Evolutionary conservation across 176 grass and related monocot species (phyloP).

Genomic region (Lolium rigidum): DNA sequence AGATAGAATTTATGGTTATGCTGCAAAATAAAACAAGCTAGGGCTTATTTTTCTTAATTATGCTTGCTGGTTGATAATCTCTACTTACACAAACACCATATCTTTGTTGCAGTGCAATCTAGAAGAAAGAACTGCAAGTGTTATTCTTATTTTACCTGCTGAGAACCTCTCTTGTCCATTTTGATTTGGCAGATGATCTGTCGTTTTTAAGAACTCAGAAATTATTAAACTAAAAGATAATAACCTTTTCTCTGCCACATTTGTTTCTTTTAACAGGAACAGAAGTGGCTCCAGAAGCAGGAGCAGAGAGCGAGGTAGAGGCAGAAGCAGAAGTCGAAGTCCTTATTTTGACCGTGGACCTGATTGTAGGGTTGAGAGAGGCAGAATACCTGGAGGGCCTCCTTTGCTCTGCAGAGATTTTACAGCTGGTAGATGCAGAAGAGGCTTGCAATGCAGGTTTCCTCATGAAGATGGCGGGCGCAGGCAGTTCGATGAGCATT

Average conservation of each 20-base stretch:
- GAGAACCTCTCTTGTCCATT: conserved; percentile 32
- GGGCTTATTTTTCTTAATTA: conserved; percentile 11
- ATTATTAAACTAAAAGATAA: conserved; percentile 18
- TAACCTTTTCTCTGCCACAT: conserved; percentile 37
- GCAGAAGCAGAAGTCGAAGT: conserved; percentile 75
- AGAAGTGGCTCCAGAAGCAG: conserved; percentile 67
- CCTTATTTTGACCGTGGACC: conserved; percentile 69
- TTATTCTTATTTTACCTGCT: conserved; percentile 25
- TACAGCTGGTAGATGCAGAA: conserved; percentile 75
- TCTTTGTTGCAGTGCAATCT: background rate
- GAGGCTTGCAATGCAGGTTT: conserved; percentile 81
- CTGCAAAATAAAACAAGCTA: conserved; percentile 32
- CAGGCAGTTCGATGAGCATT: conserved; percentile 53
- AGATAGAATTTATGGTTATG: conserved; percentile 4
- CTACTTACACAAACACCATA: conserved; percentile 13
- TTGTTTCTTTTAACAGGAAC: conserved; percentile 54
- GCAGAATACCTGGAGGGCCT: conserved; percentile 55
- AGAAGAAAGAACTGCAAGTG: conserved; percentile 12
- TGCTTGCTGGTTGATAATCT: conserved; percentile 23
- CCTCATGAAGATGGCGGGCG: conserved; percentile 75
- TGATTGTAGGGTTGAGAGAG: conserved; percentile 64
- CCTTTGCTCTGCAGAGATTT: conserved; percentile 85
- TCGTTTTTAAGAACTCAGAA: conserved; percentile 25
- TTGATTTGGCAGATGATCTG: conserved; percentile 27
- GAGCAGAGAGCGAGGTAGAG: conserved; percentile 52